Percentiles rank a stretch among this genome's conserved stretches.
These are phyloP conservation scores for Penicillium tannophilum DNA, from an alignment of 495 filamentous ascomycete genomes.

Conservation along the genomic window DNA sequence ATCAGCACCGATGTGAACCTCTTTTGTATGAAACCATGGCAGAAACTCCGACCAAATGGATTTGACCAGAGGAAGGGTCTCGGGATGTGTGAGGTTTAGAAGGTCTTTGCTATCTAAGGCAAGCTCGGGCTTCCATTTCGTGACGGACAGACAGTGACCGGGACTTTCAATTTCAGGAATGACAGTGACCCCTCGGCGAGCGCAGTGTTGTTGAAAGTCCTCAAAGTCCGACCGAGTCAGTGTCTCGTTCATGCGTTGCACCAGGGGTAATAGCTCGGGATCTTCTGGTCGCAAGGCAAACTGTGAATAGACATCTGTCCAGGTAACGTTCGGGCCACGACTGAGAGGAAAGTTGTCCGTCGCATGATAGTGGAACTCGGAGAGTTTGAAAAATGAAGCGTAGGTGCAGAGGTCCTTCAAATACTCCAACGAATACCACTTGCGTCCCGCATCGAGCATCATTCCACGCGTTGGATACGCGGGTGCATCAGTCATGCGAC, in stretches of 20 bases:
- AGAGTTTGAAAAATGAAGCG: slow-evolving; percentile 58
- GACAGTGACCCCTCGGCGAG: slow-evolving; percentile 52
- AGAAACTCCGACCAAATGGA: slow-evolving; percentile 58
- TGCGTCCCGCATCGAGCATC: slow-evolving; percentile 57
- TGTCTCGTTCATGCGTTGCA: slow-evolving; percentile 52
- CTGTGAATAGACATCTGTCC: slow-evolving; percentile 54
- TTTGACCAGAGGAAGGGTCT: slow-evolving; percentile 55
- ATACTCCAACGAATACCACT: slow-evolving; percentile 56
- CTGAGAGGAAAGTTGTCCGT: slow-evolving; percentile 60
- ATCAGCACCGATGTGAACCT: slow-evolving; percentile 59
- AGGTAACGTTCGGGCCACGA: slow-evolving; percentile 53
- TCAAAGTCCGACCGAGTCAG: slow-evolving; percentile 49
- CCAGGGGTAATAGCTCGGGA: slow-evolving; percentile 40
- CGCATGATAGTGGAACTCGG: slow-evolving; percentile 59
- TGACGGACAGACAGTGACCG: slow-evolving; percentile 54
- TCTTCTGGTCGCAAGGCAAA: slow-evolving; percentile 51
- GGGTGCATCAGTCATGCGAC: slow-evolving; percentile 43
- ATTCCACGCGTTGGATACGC: slow-evolving; percentile 53
- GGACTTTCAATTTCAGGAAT: slow-evolving; percentile 59
- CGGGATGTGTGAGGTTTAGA: slow-evolving; percentile 56
- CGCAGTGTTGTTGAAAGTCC: slow-evolving; percentile 54
- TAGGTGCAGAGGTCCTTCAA: slow-evolving; percentile 60
- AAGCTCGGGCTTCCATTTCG: slow-evolving; percentile 59
- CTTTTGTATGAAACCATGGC: slow-evolving; percentile 58
- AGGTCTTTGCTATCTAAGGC: slow-evolving; percentile 52